These are phyloP conservation scores for Wickerhamomyces sp. DNA, from an alignment of 1,139 yeast species.

Conservation along the genomic window DNA sequence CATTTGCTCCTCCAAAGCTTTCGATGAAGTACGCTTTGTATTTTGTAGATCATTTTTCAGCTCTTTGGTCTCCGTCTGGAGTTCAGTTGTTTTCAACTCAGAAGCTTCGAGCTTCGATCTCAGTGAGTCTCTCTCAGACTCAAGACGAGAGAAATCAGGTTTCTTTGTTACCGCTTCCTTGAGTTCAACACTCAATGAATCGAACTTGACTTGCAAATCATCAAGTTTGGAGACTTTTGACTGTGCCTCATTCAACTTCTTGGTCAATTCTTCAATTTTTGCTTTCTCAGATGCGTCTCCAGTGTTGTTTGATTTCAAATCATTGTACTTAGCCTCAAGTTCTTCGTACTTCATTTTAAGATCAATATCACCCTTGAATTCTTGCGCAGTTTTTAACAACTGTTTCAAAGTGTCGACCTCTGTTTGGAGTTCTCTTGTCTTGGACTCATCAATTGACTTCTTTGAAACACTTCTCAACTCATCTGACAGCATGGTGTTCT, in stretches of 20 bases:
- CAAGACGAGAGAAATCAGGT: too few species aligned
- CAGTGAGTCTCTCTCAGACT: not conserved
- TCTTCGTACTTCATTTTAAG: not conserved
- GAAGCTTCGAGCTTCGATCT: not conserved
- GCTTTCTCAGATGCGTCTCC: not conserved
- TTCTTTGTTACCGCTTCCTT: not conserved
- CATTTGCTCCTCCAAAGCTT: too few species aligned
- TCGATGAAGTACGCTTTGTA: too few species aligned
- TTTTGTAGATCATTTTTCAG: too few species aligned
- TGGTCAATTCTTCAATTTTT: not conserved
- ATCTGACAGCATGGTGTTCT: conserved; percentile 45
- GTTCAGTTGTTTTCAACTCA: too few species aligned
- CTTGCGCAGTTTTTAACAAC: too few species aligned
- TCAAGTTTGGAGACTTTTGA: not conserved
- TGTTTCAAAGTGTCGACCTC: conserved; percentile 9
- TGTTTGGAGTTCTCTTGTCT: conserved; percentile 13
- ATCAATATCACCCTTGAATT: too few species aligned
- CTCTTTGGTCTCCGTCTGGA: too few species aligned
- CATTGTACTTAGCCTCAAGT: not conserved
- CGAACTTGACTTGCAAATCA: not conserved
- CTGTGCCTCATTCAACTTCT: not conserved
- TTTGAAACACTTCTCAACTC: conserved; percentile 33
- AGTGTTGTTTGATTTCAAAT: not conserved
- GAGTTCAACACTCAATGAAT: not conserved
- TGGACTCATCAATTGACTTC: conserved; percentile 14